Percentiles rank a stretch among this genome's conserved stretches.
phyloP scores from a whole-genome alignment of 108 stramenopile species.

The Nitzschia palea region DNA sequence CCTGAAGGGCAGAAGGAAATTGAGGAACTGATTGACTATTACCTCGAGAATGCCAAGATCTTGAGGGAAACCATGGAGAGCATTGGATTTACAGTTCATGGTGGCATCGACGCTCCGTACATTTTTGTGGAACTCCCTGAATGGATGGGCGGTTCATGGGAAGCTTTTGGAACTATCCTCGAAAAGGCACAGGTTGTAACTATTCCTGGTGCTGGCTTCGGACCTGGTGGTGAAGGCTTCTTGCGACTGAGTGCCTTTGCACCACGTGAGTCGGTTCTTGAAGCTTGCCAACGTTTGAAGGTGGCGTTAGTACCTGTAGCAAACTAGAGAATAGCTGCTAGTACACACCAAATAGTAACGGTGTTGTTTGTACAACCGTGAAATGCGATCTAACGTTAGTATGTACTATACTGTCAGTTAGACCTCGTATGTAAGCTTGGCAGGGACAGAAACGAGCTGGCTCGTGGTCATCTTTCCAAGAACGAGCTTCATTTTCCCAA shows the following conservation, averaged over 20 bases:
- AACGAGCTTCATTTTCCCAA: no score
- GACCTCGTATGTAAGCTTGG: no score
- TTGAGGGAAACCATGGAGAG: constrained; percentile 82
- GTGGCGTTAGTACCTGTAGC: not conserved
- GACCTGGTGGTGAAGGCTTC: constrained; percentile 97
- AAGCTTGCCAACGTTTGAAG: constrained; percentile 86
- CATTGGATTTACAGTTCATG: constrained; percentile 87
- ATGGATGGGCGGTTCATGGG: constrained; percentile 86
- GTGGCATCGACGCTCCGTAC: constrained; percentile 94
- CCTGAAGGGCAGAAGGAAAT: constrained; percentile 94
- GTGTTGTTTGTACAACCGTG: no score
- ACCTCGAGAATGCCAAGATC: constrained; percentile 93
- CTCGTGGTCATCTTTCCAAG: no score
- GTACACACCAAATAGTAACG: no score
- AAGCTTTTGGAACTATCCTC: constrained; percentile 90
- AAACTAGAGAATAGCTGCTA: no score
- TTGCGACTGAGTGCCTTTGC: constrained; percentile 94
- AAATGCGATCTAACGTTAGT: no score
- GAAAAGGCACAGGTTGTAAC: constrained; percentile 97
- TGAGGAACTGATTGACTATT: constrained; percentile 93
- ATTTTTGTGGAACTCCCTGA: constrained; percentile 93
- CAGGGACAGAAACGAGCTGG: no score
- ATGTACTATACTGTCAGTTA: no score
- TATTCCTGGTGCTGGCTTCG: constrained; percentile 97
- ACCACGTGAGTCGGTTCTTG: constrained; percentile 82